Percentiles rank a stretch among this genome's conserved stretches.
phyloP scores from a whole-genome alignment of 106 monocot genomes.

The Alisma plantagoaquatica region DNA sequence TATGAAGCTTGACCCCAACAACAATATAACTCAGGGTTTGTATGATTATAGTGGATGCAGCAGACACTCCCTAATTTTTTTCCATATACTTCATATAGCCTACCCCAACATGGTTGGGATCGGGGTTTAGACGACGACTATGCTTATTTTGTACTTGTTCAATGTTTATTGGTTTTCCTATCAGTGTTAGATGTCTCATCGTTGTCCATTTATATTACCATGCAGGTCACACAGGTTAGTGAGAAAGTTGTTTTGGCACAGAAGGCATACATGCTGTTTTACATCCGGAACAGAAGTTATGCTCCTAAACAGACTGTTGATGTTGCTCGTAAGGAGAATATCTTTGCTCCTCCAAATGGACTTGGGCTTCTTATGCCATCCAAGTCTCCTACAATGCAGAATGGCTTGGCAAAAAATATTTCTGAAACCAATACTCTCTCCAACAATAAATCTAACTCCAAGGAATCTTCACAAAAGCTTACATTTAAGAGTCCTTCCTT shows the following conservation, averaged over 20 bases:
- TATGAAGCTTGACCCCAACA: no score
- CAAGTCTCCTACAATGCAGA: constrained; percentile 1
- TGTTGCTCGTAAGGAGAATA: constrained; percentile 20
- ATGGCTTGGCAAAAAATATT: constrained; percentile 4
- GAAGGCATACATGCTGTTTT: constrained; percentile 97
- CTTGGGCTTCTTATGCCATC: constrained; percentile 11
- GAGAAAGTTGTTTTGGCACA: constrained; percentile 84
- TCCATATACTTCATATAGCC: no score
- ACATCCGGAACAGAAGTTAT: constrained; percentile 64
- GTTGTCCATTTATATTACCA: no score
- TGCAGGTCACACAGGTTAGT: constrained; percentile 92
- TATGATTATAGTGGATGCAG: no score
- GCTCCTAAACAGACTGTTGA: constrained; percentile 28
- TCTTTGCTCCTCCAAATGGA: constrained; percentile 19
- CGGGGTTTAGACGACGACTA: no score
- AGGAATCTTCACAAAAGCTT: background rate
- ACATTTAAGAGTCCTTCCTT: background rate
- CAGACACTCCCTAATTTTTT: no score
- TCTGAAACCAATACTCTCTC: constrained; percentile 9
- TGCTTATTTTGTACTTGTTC: no score
- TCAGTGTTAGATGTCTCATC: no score
- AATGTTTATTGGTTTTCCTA: no score
- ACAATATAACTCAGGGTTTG: no score
- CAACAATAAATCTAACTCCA: background rate
- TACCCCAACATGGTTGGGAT: no score